Conservation (phyloP, 106 monocot genomes). For the Iris macrosiphon region DNA sequence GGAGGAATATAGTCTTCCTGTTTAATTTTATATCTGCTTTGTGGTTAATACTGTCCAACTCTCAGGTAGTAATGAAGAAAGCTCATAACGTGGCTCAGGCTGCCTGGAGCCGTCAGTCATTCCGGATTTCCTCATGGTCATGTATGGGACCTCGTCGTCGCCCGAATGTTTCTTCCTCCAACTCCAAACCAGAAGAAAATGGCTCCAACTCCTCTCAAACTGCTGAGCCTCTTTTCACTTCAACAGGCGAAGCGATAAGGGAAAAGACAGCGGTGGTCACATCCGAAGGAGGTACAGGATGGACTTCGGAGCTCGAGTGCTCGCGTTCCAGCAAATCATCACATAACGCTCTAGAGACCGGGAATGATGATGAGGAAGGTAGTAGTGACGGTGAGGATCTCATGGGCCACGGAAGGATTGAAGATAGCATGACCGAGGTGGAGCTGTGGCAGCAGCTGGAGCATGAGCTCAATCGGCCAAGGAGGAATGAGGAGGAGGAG, state of each 20-base stretch:
- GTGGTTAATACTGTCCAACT: too few relatives aligned
- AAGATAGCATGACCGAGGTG: slow-evolving; percentile 68
- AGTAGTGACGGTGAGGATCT: slow-evolving; percentile 48
- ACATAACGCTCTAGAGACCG: slow-evolving; percentile 12
- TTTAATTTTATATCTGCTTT: too few relatives aligned
- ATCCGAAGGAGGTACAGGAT: slow-evolving; percentile 21
- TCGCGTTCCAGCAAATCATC: slow-evolving; percentile 9
- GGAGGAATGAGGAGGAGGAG: slow-evolving; percentile 28
- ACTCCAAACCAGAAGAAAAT: slow-evolving; percentile 26
- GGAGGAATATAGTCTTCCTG: too few relatives aligned
- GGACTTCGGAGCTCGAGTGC: slow-evolving; percentile 35
- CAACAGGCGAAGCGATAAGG: slow-evolving; percentile 9
- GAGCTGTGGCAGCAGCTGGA: slow-evolving; percentile 98
- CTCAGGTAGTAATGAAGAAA: slow-evolving; percentile 82
- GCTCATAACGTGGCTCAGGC: slow-evolving; percentile 88
- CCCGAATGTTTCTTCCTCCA: slow-evolving; percentile 16
- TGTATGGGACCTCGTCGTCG: slow-evolving; percentile 91
- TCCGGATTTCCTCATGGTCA: slow-evolving; percentile 86
- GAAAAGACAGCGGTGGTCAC: slow-evolving; percentile 31
- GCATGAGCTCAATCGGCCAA: slow-evolving; percentile 55
- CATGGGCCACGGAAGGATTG: slow-evolving; percentile 28
- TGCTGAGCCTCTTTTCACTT: background rate
- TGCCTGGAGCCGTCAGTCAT: slow-evolving; percentile 74
- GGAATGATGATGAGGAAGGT: slow-evolving; percentile 24
- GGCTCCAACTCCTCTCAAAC: background rate